Percentiles rank a stretch among this genome's conserved stretches.
Conservation (phyloP, 2,329 filamentous ascomycete species). For the Fusarium torulosum region DNA sequence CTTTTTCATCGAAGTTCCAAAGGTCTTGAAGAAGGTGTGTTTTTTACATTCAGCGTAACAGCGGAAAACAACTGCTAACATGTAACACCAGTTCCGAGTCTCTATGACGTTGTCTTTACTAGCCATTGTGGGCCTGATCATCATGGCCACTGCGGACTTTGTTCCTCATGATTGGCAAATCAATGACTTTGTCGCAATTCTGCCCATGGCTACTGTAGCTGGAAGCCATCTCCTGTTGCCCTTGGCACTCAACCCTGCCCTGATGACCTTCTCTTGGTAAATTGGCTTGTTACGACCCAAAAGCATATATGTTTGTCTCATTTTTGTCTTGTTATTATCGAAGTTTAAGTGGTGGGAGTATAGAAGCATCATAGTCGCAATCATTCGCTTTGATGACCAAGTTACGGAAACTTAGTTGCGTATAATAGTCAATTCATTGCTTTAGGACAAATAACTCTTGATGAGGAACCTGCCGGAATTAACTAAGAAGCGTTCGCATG, state of each 20-base stretch:
- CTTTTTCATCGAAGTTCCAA: conserved; percentile 87
- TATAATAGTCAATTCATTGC: neutral
- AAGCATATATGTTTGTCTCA: conserved; percentile 10
- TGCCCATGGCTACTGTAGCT: conserved; percentile 80
- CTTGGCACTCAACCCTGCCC: conserved; percentile 79
- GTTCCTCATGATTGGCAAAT: conserved; percentile 75
- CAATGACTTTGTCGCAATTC: conserved; percentile 79
- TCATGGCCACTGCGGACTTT: conserved; percentile 73
- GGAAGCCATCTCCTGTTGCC: conserved; percentile 78
- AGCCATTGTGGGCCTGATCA: conserved; percentile 72
- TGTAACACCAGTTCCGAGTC: conserved; percentile 72
- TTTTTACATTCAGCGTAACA: conserved; percentile 54
- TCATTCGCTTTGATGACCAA: conserved; percentile 12
- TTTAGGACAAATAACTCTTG: too few relatives aligned
- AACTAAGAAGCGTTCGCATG: too few relatives aligned
- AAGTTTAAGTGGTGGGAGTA: neutral
- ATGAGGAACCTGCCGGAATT: too few relatives aligned
- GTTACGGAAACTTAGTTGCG: neutral
- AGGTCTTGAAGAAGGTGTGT: conserved; percentile 81
- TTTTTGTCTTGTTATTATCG: conserved; percentile 3
- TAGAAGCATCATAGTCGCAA: conserved; percentile 29
- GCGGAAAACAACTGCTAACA: conserved; percentile 38
- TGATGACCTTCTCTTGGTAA: conserved; percentile 84
- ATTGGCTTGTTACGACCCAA: conserved; percentile 2
- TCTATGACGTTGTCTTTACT: conserved; percentile 72